These are phyloP conservation scores for Neofusicoccum cordaticola DNA, from an alignment of 2,329 filamentous ascomycete species.

Conservation along the genomic window DNA sequence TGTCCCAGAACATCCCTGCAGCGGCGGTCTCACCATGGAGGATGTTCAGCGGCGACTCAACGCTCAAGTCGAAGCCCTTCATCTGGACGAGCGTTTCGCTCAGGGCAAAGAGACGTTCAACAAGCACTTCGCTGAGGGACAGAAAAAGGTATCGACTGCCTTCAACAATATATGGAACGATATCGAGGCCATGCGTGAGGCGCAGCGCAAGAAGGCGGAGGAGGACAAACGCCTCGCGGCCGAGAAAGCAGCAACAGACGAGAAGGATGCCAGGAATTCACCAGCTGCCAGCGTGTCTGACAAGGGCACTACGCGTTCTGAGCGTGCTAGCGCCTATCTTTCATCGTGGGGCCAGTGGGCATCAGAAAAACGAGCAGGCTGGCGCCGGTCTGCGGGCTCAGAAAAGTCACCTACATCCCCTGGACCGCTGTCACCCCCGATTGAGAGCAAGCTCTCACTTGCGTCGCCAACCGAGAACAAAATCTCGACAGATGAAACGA, in stretches of 20 bases:
- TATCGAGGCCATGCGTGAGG: constrained; percentile 76
- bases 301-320: not conserved
- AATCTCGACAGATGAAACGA: not conserved
- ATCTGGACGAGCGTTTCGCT: constrained; percentile 85
- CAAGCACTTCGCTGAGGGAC: constrained; percentile 83
- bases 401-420: not conserved
- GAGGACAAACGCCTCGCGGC: constrained; percentile 44
- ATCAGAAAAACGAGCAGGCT: constrained; percentile 64
- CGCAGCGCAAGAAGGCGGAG: constrained; percentile 63
- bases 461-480: not conserved
- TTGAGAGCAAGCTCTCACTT: not conserved
- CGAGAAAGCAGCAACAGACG: constrained; percentile 12
- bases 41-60: constrained; percentile 82
- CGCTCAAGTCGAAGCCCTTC: constrained; percentile 81
- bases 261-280: not conserved
- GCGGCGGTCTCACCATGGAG: constrained; percentile 87
- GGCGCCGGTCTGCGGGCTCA: not conserved
- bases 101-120: constrained; percentile 80
- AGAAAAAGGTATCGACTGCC: constrained; percentile 81
- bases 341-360: constrained; percentile 64
- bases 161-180: constrained; percentile 89
- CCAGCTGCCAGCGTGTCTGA: not conserved
- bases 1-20: constrained; percentile 88
- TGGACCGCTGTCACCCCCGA: not conserved
- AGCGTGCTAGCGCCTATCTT: constrained; percentile 60